These are phyloP conservation scores for Aspergillus kassunensis DNA, from an alignment of 495 filamentous ascomycete genomes.

Conservation along the genomic window DNA sequence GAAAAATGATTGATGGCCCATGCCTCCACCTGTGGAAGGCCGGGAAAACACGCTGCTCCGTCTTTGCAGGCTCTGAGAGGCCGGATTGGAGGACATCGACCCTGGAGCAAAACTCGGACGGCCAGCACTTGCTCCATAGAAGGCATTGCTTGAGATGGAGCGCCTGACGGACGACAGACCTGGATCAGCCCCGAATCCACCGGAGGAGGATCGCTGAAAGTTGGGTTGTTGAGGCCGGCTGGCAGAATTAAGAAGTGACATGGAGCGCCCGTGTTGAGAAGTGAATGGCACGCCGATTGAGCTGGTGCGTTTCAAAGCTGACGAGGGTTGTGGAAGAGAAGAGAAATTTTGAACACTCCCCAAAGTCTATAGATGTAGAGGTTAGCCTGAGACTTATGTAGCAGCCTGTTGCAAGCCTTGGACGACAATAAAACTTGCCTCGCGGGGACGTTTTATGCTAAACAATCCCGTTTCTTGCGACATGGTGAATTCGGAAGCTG, in stretches of 20 bases:
- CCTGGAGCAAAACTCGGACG: constrained; percentile 71
- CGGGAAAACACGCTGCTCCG: constrained; percentile 84
- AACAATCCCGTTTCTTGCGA: constrained; percentile 72
- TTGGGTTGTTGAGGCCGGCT: constrained; percentile 80
- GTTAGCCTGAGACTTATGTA: constrained; percentile 15
- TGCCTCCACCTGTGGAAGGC: constrained; percentile 56
- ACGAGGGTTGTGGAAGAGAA: constrained; percentile 82
- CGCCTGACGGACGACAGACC: constrained; percentile 84
- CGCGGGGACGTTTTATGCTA: constrained; percentile 68
- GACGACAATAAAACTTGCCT: constrained; percentile 46
- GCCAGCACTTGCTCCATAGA: constrained; percentile 56
- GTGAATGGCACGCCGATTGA: constrained; percentile 68
- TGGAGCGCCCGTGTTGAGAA: constrained; percentile 72
- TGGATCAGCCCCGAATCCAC: constrained; percentile 62
- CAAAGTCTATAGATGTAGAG: constrained; percentile 56
- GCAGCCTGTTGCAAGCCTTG: not conserved
- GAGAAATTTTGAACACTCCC: constrained; percentile 73
- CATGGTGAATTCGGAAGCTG: constrained; percentile 49
- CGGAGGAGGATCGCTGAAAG: constrained; percentile 79
- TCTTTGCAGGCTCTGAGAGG: constrained; percentile 51
- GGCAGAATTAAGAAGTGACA: constrained; percentile 81
- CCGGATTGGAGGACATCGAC: constrained; percentile 45
- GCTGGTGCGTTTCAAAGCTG: constrained; percentile 90
- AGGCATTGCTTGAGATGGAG: constrained; percentile 66
- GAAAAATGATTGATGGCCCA: constrained; percentile 86